phyloP scores from a whole-genome alignment of 1,139 yeast genomes.

The Debaryomyces psychrophilus region DNA sequence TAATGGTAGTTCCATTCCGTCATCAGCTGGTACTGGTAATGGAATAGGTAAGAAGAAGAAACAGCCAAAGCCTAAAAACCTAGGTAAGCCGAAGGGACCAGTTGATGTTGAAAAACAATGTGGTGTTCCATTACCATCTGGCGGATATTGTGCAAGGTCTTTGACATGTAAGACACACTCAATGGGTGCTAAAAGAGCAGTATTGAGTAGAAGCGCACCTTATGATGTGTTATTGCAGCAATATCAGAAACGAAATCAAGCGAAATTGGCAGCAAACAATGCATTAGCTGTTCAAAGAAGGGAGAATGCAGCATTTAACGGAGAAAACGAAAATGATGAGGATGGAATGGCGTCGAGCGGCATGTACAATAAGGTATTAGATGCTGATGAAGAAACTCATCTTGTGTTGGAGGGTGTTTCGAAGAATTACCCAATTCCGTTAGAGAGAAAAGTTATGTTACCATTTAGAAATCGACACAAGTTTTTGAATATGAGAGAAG shows the following conservation, averaged over 20 bases:
- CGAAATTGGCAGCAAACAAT: constrained; percentile 81
- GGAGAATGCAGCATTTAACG: constrained; percentile 48
- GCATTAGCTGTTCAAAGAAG: constrained; percentile 63
- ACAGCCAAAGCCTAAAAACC: constrained; percentile 53
- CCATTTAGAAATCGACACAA: constrained; percentile 73
- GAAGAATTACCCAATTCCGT: constrained; percentile 76
- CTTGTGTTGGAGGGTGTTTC: constrained; percentile 92
- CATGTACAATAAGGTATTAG: constrained; percentile 35
- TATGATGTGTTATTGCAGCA: constrained; percentile 86
- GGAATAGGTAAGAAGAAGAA: constrained; percentile 38
- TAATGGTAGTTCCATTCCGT: constrained; percentile 14
- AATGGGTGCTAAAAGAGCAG: constrained; percentile 97
- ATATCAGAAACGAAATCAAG: constrained; percentile 90
- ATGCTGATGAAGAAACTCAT: constrained; percentile 92
- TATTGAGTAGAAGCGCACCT: constrained; percentile 88
- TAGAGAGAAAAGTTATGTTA: constrained; percentile 73
- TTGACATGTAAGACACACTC: constrained; percentile 96
- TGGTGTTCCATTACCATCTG: constrained; percentile 91
- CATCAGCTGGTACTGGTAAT: constrained; percentile 19
- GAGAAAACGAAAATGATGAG: constrained; percentile 27
- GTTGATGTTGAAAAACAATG: constrained; percentile 96
- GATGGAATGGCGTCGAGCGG: constrained; percentile 20
- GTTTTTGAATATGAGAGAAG: constrained; percentile 80
- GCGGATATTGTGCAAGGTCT: constrained; percentile 93
- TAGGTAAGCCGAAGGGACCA: constrained; percentile 71